A percentile compares a stretch with the other conserved stretches of the same genome.
Evolutionary conservation across 2,329 filamentous ascomycete genomes (phyloP).

Genomic region (Harringtonia lauricola): DNA sequence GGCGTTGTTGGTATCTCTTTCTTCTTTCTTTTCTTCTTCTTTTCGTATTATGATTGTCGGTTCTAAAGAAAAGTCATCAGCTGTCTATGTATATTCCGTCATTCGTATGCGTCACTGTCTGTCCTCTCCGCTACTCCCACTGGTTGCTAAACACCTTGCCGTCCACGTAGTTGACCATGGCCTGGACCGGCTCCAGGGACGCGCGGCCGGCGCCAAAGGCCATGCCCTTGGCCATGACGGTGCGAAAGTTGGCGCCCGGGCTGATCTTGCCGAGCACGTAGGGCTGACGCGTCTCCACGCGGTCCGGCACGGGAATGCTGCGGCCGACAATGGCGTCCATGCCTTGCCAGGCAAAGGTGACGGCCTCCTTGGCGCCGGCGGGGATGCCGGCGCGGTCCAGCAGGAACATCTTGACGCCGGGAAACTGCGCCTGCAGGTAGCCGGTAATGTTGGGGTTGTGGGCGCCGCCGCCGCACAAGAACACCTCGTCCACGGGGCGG

Average conservation of each 20-base stretch:
- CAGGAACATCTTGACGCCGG: constrained; percentile 37
- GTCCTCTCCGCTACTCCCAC: constrained; percentile 4
- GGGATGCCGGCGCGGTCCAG: constrained; percentile 47
- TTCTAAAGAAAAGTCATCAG: no score
- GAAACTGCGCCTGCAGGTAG: constrained; percentile 38
- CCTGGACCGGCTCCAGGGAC: constrained; percentile 32
- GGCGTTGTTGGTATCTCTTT: no score
- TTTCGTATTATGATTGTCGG: no score
- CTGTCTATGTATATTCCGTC: not conserved
- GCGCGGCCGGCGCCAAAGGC: constrained; percentile 33
- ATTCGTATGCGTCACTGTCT: not conserved
- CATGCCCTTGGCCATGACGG: constrained; percentile 39
- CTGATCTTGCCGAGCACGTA: constrained; percentile 44
- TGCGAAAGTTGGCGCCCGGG: constrained; percentile 42
- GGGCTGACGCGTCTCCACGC: constrained; percentile 38
- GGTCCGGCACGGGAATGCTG: constrained; percentile 38
- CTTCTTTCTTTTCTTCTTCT: not conserved
- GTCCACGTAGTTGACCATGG: constrained; percentile 37
- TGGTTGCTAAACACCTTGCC: constrained; percentile 37
- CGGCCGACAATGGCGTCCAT: constrained; percentile 47
- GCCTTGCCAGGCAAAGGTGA: constrained; percentile 49
- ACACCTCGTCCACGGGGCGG: constrained; percentile 35
- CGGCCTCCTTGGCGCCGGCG: constrained; percentile 45
- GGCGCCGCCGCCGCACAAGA: constrained; percentile 49
- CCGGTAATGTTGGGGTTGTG: constrained; percentile 44